These are phyloP conservation scores for Huntiella omanensis DNA, from an alignment of 2,329 filamentous ascomycete species.

Conservation along the genomic window DNA sequence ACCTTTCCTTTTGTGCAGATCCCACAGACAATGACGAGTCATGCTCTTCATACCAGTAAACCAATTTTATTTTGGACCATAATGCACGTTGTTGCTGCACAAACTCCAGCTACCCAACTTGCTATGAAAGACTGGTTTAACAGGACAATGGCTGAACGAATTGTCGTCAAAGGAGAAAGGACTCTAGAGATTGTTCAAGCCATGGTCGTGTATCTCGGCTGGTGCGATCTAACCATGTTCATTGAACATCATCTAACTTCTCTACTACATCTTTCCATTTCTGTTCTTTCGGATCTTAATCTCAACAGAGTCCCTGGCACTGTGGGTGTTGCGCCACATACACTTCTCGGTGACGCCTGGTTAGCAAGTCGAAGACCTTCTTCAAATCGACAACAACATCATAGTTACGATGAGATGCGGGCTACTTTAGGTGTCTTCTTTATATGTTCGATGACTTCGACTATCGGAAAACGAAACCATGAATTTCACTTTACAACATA, in stretches of 20 bases:
- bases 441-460: slow-evolving; percentile 18
- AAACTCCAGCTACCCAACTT: slow-evolving; percentile 17
- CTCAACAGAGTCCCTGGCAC: slow-evolving; percentile 17
- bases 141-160: slow-evolving; percentile 19
- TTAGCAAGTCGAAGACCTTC: slow-evolving; percentile 12
- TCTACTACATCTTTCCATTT: slow-evolving; percentile 21
- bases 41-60: slow-evolving; percentile 17
- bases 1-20: slow-evolving; percentile 23
- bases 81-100: slow-evolving; percentile 18
- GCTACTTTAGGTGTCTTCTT: slow-evolving; percentile 24
- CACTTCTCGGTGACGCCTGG: slow-evolving; percentile 19
- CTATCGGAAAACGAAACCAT: slow-evolving; percentile 18
- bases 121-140: slow-evolving; percentile 20
- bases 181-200: slow-evolving; percentile 21
- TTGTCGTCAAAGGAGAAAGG: slow-evolving; percentile 21
- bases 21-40: slow-evolving; percentile 13
- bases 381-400: slow-evolving; percentile 11
- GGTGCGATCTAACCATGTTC: slow-evolving; percentile 23
- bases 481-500: slow-evolving; percentile 19
- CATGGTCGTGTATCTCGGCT: slow-evolving; percentile 20
- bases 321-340: slow-evolving; percentile 14
- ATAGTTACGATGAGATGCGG: slow-evolving; percentile 21
- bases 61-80: slow-evolving; percentile 22
- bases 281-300: slow-evolving; percentile 21
- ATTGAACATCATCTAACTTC: slow-evolving; percentile 20